Base-by-base conservation (phyloP, 2,329 filamentous ascomycete species). In the Fusarium sp. region DNA sequence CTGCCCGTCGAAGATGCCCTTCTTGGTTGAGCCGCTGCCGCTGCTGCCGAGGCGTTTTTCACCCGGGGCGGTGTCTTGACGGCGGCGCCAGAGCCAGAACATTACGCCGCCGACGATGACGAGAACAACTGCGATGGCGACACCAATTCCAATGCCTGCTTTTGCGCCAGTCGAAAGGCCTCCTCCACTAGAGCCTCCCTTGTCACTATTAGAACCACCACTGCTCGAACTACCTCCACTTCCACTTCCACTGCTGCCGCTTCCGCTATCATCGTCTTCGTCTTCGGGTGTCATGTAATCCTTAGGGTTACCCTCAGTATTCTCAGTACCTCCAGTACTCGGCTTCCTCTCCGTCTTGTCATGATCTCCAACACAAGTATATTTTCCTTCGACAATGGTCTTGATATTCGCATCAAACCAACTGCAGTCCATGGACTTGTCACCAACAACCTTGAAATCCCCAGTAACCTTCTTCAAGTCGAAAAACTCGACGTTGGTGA, bases 341-440 rank as follows among this genome's bases (percentile, higher is more conserved):
- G 74, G 47, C 62, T 71, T 67, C 13, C 73, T 64, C 31, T 74
- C 66, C 53, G 71, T 75, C 57, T 74, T 43, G 11, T 74, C 66
- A 46, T 75, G 73, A 39, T 72, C 57, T 21, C 74, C 74, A 8
- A 70, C 66, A 37, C 74, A 76, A 3, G 59, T 37, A 35, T 74
- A 76, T 8, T 61, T 74, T 35, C 74, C 74, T 28, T 61, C 58
- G 15, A 75, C 72, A 39, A 76, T 74, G 13, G 63, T 69, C 59
- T 73, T 62, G 35, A 76, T 49, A 23, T 76, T 74, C 7, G 57
- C 44, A n/a, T 76, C 73, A n/a, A 76, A 74, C 74, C 74, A 76
- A 55, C 72, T 75, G 50, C 74, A 76, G 28, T 76, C 74, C 73
- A 76, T 75, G 9, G 73, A 71, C 38, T 74, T 68, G 29, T 61